These are phyloP conservation scores for Yarrowia deformans DNA, from an alignment of 805 yeast species.

Conservation along the genomic window DNA sequence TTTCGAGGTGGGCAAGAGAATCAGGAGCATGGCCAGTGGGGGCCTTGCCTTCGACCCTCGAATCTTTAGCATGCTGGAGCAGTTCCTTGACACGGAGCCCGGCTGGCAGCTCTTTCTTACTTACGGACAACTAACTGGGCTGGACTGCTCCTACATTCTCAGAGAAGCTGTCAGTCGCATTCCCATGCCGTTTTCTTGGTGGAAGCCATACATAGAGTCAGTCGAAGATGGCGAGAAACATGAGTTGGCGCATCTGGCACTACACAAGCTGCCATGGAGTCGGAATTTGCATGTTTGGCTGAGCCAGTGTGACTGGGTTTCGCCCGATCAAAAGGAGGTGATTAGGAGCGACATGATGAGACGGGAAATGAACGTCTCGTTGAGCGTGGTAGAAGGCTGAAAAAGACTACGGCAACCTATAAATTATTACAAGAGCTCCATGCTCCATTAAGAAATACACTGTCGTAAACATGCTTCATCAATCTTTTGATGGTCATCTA, in stretches of 20 bases:
- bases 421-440: not conserved
- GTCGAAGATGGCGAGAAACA: not conserved
- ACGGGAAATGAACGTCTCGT: slow-evolving; percentile 14
- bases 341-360: slow-evolving; percentile 7
- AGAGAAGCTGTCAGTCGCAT: slow-evolving; percentile 22
- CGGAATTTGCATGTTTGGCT: slow-evolving; percentile 24
- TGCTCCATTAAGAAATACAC: not conserved
- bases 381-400: not conserved
- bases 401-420: not conserved
- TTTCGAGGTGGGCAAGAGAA: not conserved
- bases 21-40: not conserved
- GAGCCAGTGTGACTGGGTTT: slow-evolving; percentile 22
- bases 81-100: slow-evolving; percentile 13
- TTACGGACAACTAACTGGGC: slow-evolving; percentile 11
- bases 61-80: slow-evolving; percentile 17
- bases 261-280: slow-evolving; percentile 17
- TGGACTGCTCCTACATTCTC: slow-evolving; percentile 18
- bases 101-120: slow-evolving; percentile 27
- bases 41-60: slow-evolving; percentile 22
- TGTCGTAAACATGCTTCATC: slow-evolving; percentile 3
- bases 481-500: slow-evolving; percentile 28
- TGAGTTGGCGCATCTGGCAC: not conserved
- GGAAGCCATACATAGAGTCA: slow-evolving; percentile 16
- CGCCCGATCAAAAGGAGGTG: not conserved
- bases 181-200: slow-evolving; percentile 10